Conservation (phyloP, 108 stramenopile species). For the Fistulifera solaris region DNA sequence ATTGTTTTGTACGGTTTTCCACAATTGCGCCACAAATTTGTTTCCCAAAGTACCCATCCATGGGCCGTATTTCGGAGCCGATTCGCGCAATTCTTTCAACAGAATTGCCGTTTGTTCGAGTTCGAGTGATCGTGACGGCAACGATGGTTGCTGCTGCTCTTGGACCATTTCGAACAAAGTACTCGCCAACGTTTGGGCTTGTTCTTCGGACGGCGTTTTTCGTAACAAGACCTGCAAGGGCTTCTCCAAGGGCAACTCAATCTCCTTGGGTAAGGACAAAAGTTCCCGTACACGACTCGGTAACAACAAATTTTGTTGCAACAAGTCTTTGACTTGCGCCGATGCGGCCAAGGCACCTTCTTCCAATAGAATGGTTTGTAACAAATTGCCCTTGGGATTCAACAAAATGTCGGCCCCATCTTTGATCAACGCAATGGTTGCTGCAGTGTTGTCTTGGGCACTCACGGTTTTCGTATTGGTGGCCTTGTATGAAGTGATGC, state of each 20-base stretch:
- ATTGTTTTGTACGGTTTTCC: slow-evolving; percentile 3
- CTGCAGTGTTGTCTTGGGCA: slow-evolving; percentile 12
- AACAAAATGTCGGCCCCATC: slow-evolving; percentile 27
- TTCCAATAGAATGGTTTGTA: slow-evolving; percentile 22
- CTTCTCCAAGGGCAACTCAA: slow-evolving; percentile 7
- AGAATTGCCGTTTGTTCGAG: slow-evolving; percentile 24
- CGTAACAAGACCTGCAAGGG: slow-evolving; percentile 16
- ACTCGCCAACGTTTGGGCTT: slow-evolving; percentile 17
- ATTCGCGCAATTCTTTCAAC: slow-evolving; percentile 21
- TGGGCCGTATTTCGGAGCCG: slow-evolving; percentile 17
- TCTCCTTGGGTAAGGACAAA: background rate
- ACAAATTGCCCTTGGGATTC: slow-evolving; percentile 17
- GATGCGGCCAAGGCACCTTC: slow-evolving; percentile 23
- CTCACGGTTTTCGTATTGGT: slow-evolving; percentile 14
- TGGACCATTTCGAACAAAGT: slow-evolving; percentile 9
- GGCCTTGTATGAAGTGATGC: slow-evolving; percentile 44
- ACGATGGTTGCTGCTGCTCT: background rate
- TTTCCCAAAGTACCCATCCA: slow-evolving; percentile 17
- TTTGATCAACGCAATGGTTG: slow-evolving; percentile 20
- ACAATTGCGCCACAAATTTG: slow-evolving; percentile 17
- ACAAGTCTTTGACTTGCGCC: slow-evolving; percentile 21
- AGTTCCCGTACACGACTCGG: slow-evolving; percentile 1
- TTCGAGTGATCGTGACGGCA: slow-evolving; percentile 1
- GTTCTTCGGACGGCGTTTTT: slow-evolving; percentile 19
- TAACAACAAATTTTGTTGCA: slow-evolving; percentile 11